Evolutionary conservation across 2,329 filamentous ascomycete species (phyloP).

Genomic region (Talaromyces sp.): DNA sequence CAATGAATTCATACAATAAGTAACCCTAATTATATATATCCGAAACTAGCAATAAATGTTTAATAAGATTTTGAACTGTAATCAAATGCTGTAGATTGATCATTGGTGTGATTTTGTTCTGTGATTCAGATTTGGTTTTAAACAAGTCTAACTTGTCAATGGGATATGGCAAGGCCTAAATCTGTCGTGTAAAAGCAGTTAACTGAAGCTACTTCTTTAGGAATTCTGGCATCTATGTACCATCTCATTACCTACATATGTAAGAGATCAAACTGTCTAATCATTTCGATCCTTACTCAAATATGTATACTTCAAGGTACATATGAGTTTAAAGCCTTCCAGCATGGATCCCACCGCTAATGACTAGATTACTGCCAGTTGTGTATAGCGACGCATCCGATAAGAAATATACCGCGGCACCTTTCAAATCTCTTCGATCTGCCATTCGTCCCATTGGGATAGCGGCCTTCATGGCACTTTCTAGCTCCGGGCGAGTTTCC

Average conservation of each 20-base stretch:
- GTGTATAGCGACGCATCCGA: conserved; percentile 19
- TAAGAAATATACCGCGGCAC: conserved; percentile 30
- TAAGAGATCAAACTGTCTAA: not conserved
- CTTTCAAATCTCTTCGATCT: conserved; percentile 32
- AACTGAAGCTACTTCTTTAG: not conserved
- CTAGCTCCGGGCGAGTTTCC: conserved; percentile 34
- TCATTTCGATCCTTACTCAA: not conserved
- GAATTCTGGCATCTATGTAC: not conserved
- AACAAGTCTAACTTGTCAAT: too few species aligned
- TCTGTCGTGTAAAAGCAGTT: not conserved
- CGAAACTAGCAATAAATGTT: too few species aligned
- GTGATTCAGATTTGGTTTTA: too few species aligned
- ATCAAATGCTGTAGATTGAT: too few species aligned
- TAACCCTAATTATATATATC: too few species aligned
- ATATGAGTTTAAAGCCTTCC: not conserved
- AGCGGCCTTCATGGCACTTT: not conserved
- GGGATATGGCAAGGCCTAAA: too few species aligned
- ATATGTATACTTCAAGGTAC: not conserved
- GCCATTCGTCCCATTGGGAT: not conserved
- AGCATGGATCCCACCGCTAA: not conserved
- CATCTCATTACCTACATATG: not conserved
- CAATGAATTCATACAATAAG: too few species aligned
- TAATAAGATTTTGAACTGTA: too few species aligned
- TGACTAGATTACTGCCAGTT: conserved; percentile 1
- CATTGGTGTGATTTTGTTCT: too few species aligned